These are phyloP conservation scores for Actinomortierella wolfii DNA, from an alignment of 371 early-diverging fungal genomes.

Conservation along the genomic window DNA sequence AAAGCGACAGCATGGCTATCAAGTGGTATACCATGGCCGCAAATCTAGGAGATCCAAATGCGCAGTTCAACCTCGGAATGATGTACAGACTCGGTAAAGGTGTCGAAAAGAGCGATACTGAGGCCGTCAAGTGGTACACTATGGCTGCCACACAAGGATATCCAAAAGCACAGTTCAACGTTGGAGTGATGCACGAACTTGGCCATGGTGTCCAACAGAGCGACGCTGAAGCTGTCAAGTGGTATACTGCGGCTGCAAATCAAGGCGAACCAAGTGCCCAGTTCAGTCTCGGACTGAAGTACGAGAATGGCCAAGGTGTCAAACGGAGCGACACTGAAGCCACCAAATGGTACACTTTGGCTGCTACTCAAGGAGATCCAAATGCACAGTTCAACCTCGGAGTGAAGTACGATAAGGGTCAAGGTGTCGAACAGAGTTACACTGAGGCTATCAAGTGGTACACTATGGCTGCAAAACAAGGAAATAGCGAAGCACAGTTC, in stretches of 20 bases:
- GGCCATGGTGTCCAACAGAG: slow-evolving; percentile 70
- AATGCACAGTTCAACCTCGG: slow-evolving; percentile 88
- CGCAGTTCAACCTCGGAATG: slow-evolving; percentile 80
- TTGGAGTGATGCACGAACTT: slow-evolving; percentile 81
- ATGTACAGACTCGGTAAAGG: slow-evolving; percentile 87
- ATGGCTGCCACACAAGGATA: slow-evolving; percentile 76
- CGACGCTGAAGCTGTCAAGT: slow-evolving; percentile 70
- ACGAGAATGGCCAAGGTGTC: slow-evolving; percentile 81
- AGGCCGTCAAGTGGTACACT: slow-evolving; percentile 77
- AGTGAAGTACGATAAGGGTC: slow-evolving; percentile 83
- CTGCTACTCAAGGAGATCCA: slow-evolving; percentile 82
- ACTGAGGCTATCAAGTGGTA: slow-evolving; percentile 59
- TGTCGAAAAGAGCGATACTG: slow-evolving; percentile 56
- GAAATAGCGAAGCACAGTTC: slow-evolving; percentile 46
- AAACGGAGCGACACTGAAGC: slow-evolving; percentile 57
- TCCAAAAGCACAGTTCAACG: slow-evolving; percentile 71
- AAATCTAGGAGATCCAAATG: slow-evolving; percentile 63
- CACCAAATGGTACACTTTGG: slow-evolving; percentile 76
- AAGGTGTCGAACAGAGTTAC: slow-evolving; percentile 62
- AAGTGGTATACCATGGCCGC: slow-evolving; percentile 75
- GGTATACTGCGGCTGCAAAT: slow-evolving; percentile 66
- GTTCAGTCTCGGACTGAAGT: slow-evolving; percentile 74
- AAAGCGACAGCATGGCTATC: slow-evolving; percentile 68
- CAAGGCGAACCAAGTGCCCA: slow-evolving; percentile 82
- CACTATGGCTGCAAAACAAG: slow-evolving; percentile 50